A percentile compares a stretch with the other conserved stretches of the same genome.
phyloP scores from a whole-genome alignment of 352 stramenopile species.

The Pythium phragmitis region DNA sequence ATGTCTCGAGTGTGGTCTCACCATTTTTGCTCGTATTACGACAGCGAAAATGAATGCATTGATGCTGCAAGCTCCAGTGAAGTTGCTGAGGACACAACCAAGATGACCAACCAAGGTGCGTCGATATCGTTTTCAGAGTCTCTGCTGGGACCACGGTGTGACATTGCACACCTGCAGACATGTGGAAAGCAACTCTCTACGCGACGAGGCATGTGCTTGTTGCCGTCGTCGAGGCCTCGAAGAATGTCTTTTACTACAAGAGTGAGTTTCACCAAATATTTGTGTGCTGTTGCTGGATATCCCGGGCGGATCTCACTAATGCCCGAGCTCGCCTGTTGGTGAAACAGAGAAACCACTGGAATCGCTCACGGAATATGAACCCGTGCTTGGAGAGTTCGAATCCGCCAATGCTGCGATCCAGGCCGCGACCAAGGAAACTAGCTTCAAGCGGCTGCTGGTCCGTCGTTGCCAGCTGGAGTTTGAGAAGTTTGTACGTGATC shows the following conservation, averaged over 20 bases:
- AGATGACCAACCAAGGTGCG: constrained; percentile 20
- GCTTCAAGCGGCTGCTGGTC: constrained; percentile 77
- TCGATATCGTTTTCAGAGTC: background rate
- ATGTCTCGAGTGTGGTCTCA: background rate
- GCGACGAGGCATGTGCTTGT: constrained; percentile 39
- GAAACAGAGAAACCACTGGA: constrained; percentile 45
- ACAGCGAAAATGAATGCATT: constrained; percentile 34
- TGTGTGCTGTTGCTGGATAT: background rate
- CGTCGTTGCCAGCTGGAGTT: constrained; percentile 81
- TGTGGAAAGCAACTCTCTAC: constrained; percentile 38
- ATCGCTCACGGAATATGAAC: constrained; percentile 62
- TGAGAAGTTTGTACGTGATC: constrained; percentile 56
- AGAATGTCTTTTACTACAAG: constrained; percentile 58
- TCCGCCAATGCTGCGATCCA: constrained; percentile 48
- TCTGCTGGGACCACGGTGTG: background rate
- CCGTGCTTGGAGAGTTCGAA: constrained; percentile 56
- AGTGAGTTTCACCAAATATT: constrained; percentile 28
- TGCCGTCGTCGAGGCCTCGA: constrained; percentile 43
- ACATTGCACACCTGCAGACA: constrained; percentile 13
- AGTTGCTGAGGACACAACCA: background rate
- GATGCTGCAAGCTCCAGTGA: constrained; percentile 26
- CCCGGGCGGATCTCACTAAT: background rate
- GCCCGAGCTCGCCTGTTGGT: background rate
- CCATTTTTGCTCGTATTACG: background rate
- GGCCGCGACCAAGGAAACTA: constrained; percentile 44